Percentiles rank a stretch among this genome's conserved stretches.
These are phyloP conservation scores for Plantago ovata DNA, from an alignment of 257 asterid genomes.

Conservation along the genomic window DNA sequence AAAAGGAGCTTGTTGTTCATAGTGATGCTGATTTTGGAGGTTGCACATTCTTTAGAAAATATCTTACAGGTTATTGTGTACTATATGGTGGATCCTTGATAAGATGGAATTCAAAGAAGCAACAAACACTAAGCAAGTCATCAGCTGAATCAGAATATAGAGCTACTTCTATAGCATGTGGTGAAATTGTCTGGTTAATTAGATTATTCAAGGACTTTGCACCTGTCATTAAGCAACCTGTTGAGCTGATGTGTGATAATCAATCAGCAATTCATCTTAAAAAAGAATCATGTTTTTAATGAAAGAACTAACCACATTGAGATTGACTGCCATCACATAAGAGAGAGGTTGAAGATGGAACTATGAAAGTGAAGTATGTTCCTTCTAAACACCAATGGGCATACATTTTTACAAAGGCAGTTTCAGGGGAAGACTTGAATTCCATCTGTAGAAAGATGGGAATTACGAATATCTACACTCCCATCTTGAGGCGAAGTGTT, in stretches of 20 bases:
- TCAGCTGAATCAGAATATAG: background rate
- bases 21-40: background rate
- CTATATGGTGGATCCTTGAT: background rate
- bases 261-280: background rate
- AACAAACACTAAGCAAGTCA: background rate
- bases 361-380: too few species aligned
- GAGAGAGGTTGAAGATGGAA: background rate
- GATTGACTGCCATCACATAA: background rate
- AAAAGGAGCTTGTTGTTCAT: background rate
- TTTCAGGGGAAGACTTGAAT: too few species aligned
- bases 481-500: too few species aligned
- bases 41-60: background rate
- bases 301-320: background rate
- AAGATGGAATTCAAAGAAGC: background rate
- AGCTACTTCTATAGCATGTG: background rate
- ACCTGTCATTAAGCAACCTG: background rate
- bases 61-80: background rate
- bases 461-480: too few species aligned
- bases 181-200: too few species aligned
- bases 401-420: too few species aligned
- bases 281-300: background rate
- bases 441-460: too few species aligned
- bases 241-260: background rate
- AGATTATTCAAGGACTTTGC: background rate
- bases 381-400: too few species aligned